phyloP scores from a whole-genome alignment of 1,284 basidiomycete species.

The Leccinum holopus region DNA sequence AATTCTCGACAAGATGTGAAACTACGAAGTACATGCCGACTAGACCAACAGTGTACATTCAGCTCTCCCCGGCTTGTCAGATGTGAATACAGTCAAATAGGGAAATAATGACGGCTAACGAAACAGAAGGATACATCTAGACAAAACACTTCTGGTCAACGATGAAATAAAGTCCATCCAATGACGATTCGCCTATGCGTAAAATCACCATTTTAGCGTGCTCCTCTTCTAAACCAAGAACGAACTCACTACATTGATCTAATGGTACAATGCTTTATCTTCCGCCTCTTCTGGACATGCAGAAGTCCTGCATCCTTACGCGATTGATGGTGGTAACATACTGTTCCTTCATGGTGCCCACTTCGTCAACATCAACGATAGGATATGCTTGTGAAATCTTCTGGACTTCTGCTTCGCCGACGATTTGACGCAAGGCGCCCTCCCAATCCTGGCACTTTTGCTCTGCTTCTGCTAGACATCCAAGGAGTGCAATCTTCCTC shows the following conservation, averaged over 20 bases:
- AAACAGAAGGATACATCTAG: background rate
- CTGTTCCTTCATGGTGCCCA: background rate
- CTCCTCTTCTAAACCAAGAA: background rate
- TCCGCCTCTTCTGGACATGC: background rate
- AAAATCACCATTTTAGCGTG: background rate
- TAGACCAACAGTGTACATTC: background rate
- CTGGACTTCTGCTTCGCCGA: no score
- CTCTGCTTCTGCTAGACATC: background rate
- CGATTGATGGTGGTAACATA: background rate
- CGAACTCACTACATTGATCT: background rate
- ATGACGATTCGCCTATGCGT: background rate
- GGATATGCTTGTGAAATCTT: background rate
- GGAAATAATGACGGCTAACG: background rate
- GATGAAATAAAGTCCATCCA: background rate
- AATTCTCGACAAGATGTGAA: background rate
- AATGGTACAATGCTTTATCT: background rate
- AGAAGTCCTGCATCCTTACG: background rate
- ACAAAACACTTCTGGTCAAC: background rate
- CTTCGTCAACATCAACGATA: background rate
- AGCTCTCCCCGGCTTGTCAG: background rate
- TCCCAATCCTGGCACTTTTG: background rate
- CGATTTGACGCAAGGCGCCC: no score
- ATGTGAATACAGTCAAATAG: background rate
- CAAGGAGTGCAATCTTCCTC: background rate
- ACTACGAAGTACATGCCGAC: background rate